Conservation (phyloP, 495 filamentous ascomycete species). For the Apodospora peruviana region DNA sequence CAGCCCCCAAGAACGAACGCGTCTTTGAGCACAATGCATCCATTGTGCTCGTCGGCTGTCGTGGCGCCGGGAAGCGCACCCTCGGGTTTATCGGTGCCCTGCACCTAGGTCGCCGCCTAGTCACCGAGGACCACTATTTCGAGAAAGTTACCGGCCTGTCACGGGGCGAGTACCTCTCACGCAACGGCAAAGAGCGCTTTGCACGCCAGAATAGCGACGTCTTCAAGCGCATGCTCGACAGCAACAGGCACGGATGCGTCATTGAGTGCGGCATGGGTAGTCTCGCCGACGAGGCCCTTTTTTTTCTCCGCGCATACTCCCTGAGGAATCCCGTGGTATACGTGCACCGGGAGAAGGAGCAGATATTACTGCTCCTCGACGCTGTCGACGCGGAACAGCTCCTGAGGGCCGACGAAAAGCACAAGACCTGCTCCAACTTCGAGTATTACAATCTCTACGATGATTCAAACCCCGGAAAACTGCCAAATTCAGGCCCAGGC, state of each 20-base stretch:
- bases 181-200: slow-evolving; percentile 55
- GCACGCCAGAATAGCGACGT: slow-evolving; percentile 56
- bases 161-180: slow-evolving; percentile 53
- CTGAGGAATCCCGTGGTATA: slow-evolving; percentile 70
- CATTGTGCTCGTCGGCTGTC: slow-evolving; percentile 68
- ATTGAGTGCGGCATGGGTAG: slow-evolving; percentile 62
- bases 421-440: slow-evolving; percentile 67
- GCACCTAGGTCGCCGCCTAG: slow-evolving; percentile 60
- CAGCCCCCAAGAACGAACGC: slow-evolving; percentile 31
- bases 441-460: slow-evolving; percentile 73
- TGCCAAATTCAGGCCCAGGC: slow-evolving; percentile 21
- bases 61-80: slow-evolving; percentile 71
- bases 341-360: slow-evolving; percentile 61
- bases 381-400: slow-evolving; percentile 51
- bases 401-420: slow-evolving; percentile 46
- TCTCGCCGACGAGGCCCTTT: slow-evolving; percentile 51
- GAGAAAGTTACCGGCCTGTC: slow-evolving; percentile 60
- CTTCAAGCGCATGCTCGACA: slow-evolving; percentile 60
- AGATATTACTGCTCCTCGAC: slow-evolving; percentile 59
- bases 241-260: slow-evolving; percentile 58
- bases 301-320: slow-evolving; percentile 51
- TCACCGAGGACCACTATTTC: slow-evolving; percentile 69
- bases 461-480: slow-evolving; percentile 18
- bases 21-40: slow-evolving; percentile 58
- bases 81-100: slow-evolving; percentile 74